Base-by-base conservation (phyloP, 192 early-diverging fungal genomes). In the Mortierella claussenii region DNA sequence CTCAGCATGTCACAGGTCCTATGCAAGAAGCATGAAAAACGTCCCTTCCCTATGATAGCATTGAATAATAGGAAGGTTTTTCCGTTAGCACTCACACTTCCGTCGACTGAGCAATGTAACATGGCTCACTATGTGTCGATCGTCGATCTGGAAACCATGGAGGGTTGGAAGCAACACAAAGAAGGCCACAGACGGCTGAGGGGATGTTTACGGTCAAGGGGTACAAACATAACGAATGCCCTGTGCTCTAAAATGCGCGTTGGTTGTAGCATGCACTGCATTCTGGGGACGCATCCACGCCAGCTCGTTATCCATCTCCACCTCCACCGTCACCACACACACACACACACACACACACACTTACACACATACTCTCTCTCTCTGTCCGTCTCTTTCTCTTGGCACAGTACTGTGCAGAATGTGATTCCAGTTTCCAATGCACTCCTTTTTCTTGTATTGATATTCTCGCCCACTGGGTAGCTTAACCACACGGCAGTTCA, bases 381-480 rank as follows among this genome's bases (percentile, higher is more conserved):
- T 23, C 21, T 13, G 21, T 20, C 6, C 46, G 13, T 8, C 21
- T 26, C 15, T 53, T 40, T n/a, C n/a, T n/a, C n/a, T n/a, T n/a
- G n/a, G n/a, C n/a, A n/a, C n/a, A n/a, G n/a, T n/a, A n/a, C n/a
- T n/a, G 54, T 40, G 36, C 28, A 55, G 55, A 58, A 58, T 45
- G 42, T 45, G 55, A 58, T 58, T 58, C 55, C 55, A 58, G n/a
- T 27, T 58, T 58, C 55, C 55, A 45, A 58, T 58, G 42, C 15
- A 17, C 49, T 51, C 49, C 23, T 20, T 23, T 48, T 48, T 48
- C 46, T 48, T n/a, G 46, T 48, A 6, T 13, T 48, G n/a, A n/a
- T n/a, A n/a, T 48, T n/a, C 6, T 23, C 37, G 7, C 7, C 37
- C 37, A 10, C 13, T 40, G 37, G 37, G 7, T 13, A 7, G 37